phyloP scores from a whole-genome alignment of 2,329 filamentous ascomycete species.

The Diplodia sapinea region DNA sequence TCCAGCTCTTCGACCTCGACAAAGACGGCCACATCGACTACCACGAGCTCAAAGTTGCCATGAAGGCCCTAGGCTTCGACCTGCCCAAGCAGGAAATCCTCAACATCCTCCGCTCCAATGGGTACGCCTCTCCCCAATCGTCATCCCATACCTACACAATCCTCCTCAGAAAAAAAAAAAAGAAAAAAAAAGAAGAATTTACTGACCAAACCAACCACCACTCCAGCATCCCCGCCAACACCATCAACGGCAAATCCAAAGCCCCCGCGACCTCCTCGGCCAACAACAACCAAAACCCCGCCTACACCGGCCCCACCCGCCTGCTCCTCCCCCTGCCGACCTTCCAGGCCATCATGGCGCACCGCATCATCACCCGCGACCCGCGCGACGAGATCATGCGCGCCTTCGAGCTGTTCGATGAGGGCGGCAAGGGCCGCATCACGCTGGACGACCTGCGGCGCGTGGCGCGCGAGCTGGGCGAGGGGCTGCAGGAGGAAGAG shows the following conservation, averaged over 20 bases:
- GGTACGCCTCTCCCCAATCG: slow-evolving; percentile 53
- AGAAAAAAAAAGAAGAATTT: not conserved
- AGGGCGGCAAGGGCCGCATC: slow-evolving; percentile 88
- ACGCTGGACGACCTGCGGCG: slow-evolving; percentile 84
- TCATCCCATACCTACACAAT: slow-evolving; percentile 31
- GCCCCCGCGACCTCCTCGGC: slow-evolving; percentile 9
- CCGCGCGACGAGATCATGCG: slow-evolving; percentile 89
- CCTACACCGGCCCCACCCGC: slow-evolving; percentile 56
- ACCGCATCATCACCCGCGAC: slow-evolving; percentile 80
- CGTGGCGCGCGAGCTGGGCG: slow-evolving; percentile 88
- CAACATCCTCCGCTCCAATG: slow-evolving; percentile 78
- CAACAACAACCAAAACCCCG: not conserved
- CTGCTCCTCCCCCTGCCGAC: slow-evolving; percentile 74
- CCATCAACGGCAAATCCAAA: slow-evolving; percentile 50
- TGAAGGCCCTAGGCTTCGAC: slow-evolving; percentile 94
- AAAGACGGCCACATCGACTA: slow-evolving; percentile 94
- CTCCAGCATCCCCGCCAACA: slow-evolving; percentile 37
- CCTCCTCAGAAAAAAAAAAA: not conserved
- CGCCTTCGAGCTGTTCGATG: slow-evolving; percentile 92
- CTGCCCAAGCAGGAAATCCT: slow-evolving; percentile 85
- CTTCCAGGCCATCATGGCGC: slow-evolving; percentile 76
- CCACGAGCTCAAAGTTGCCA: slow-evolving; percentile 95
- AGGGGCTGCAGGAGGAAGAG: slow-evolving; percentile 91
- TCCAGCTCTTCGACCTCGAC: slow-evolving; percentile 95
- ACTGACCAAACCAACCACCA: slow-evolving; percentile 41